Base-by-base conservation (phyloP, 495 filamentous ascomycete species). In the Lasiosphaeris hirsuta region DNA sequence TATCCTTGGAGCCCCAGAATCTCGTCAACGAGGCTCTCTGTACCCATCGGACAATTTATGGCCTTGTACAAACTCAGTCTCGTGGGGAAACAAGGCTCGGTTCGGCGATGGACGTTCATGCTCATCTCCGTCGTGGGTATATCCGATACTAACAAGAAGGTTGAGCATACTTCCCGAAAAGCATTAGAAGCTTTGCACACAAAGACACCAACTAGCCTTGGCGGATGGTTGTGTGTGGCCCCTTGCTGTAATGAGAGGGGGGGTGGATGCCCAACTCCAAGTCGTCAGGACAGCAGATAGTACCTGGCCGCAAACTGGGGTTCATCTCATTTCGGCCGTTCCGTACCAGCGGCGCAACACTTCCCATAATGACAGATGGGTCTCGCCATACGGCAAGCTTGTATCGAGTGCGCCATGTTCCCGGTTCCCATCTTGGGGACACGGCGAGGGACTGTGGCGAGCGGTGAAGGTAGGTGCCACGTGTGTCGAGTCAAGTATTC, bases 401-500 rank as follows among this genome's bases (percentile, higher is more conserved):
- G 23, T 30, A 30, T 45, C 30, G 42, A 23, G 11, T 30, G 35
- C 17, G 14, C 15, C 18, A 4, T 40, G 14, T 41, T 19, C 9
- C 47, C 6, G 15, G n/a, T 35, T 38, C 35, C 18, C 43, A 46
- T 15, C 23, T 40, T 17, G 11, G 23, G 33, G 23, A n/a, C 53
- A 45, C 23, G 41, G 44, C 30, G 13, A 60, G 10, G 19, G 14
- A 18, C 14, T 19, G 17, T n/a, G 36, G 41, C 15, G 17, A 45
- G 53, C 53, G 58, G 62, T 60, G 57, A 63, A 61, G 52, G 37
- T 15, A 15, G 47, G 60, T 14, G 30, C 69, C 75, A 77, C 74
- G 74, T 78, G 74, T 77, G 73, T 73, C 76, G 76, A 79, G 76
- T 79, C 74, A 74, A 72, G 71, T 61, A 67, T 67, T 61, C 54